These are phyloP conservation scores for Iodosphaeria phyllophila DNA, from an alignment of 2,329 filamentous ascomycete species.

Conservation along the genomic window DNA sequence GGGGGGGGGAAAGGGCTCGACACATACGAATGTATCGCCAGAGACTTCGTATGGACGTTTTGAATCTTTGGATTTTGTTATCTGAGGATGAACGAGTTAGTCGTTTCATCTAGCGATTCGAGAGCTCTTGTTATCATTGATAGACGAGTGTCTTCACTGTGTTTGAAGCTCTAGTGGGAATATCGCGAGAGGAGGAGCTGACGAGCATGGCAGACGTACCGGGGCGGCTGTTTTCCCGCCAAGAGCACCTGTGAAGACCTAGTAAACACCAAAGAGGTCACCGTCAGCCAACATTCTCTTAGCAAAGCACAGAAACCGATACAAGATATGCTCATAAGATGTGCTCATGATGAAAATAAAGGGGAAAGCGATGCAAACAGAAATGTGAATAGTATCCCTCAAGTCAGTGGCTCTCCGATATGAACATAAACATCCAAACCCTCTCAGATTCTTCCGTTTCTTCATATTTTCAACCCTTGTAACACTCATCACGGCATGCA, in stretches of 20 bases:
- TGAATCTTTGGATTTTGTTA: conserved; percentile 19
- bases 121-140: neutral
- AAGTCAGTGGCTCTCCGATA: neutral
- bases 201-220: conserved; percentile 9
- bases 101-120: neutral
- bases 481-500: neutral
- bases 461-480: neutral
- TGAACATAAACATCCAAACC: neutral
- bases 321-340: too few species aligned
- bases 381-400: neutral
- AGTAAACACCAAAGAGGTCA: too few species aligned
- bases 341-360: neutral
- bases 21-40: conserved; percentile 24
- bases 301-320: too few species aligned
- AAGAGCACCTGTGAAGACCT: conserved; percentile 20
- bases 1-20: neutral
- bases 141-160: neutral
- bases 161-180: neutral
- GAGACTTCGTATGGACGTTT: conserved; percentile 22
- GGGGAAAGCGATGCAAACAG: neutral
- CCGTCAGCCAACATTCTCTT: too few species aligned
- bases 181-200: neutral
- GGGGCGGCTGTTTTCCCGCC: conserved; percentile 18
- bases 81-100: conserved; percentile 9
- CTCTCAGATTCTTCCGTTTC: neutral